A percentile compares a stretch with the other conserved stretches of the same genome.
phyloP scores from a whole-genome alignment of 1,284 basidiomycete genomes.

The Ceratobasidium sp. region DNA sequence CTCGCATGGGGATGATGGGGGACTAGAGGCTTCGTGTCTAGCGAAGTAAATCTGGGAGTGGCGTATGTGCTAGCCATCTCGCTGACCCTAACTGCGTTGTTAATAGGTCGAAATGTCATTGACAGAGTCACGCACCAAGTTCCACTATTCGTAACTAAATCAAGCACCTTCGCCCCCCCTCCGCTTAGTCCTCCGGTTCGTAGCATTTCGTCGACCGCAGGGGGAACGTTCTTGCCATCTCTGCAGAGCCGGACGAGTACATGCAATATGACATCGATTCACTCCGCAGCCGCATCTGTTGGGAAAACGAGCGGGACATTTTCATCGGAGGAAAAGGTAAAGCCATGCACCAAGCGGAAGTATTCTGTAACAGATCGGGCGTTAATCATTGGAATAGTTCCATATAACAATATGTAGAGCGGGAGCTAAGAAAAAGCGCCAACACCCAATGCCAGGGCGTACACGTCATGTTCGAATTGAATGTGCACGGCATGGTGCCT shows the following conservation, averaged over 20 bases:
- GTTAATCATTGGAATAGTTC: neutral
- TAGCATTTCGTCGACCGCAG: neutral
- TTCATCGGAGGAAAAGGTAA: slow-evolving; percentile 13
- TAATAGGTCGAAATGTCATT: neutral
- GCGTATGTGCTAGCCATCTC: slow-evolving; percentile 31
- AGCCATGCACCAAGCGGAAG: slow-evolving; percentile 17
- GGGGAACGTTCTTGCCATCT: slow-evolving; percentile 16
- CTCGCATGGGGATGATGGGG: slow-evolving; percentile 13
- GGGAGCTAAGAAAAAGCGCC: too few species aligned
- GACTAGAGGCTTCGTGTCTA: slow-evolving; percentile 27
- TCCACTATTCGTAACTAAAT: slow-evolving; percentile 20
- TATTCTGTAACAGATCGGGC: neutral
- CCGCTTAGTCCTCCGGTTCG: neutral
- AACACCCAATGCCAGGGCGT: neutral
- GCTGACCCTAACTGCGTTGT: neutral
- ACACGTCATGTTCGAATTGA: too few species aligned
- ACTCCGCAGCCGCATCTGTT: slow-evolving; percentile 3
- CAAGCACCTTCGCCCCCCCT: neutral
- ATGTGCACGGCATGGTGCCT: too few species aligned
- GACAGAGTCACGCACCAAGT: slow-evolving; percentile 8
- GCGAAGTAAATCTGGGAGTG: neutral
- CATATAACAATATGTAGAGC: too few species aligned
- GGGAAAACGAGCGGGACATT: slow-evolving; percentile 33
- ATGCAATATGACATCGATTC: slow-evolving; percentile 4
- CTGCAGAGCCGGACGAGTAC: slow-evolving; percentile 1